Base-by-base conservation (phyloP, 2,329 filamentous ascomycete genomes). In the Colletotrichum sp. region DNA sequence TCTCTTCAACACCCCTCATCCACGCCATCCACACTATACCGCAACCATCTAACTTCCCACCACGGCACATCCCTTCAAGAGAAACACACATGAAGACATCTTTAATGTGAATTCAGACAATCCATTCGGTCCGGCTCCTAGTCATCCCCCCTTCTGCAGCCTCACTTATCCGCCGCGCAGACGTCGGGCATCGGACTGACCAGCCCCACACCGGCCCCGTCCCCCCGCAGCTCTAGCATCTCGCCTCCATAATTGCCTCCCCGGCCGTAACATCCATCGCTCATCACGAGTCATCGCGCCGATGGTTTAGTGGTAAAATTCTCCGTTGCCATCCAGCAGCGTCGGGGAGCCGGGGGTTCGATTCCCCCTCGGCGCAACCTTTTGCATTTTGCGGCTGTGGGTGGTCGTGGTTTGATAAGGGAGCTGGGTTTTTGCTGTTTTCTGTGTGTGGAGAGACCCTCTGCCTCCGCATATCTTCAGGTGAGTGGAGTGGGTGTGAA, bases 291-390 rank as follows among this genome's bases (percentile, higher is more conserved):
- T 39, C 15, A 59, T 36, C 18, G 72, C 72, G 72, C 69, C 72
- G 69, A 75, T 75, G 72, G 72, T 75, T 75, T 75, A 75, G 72
- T 72, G 72, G 72, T 75, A 75, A 75, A 75, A 75, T 75, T 75
- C 72, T 75, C 72, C 72, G 72, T 75, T 75, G 72, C 72, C 72
- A 75, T 75, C 60, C 1, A 71, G 67, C 72, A 74, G 44, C 72
- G 72, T 74, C 72, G 72, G 72, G 72, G 72, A 74, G 72, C 67
- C 72, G 72, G 72, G 72, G 72, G 72, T 75, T 75, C 72, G 72
- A 75, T 75, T 75, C 72, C 72, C 71, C 72, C 72, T 75, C 72
- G 72, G 69, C 72, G 72, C 68, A 75, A 1, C 10, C 2, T 21
- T 72, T 75, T 72, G 30, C 15, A 4, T 28, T 26, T 57, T 21